Percentiles rank a stretch among this genome's conserved stretches.
These are phyloP conservation scores for Russula brevipes DNA, from an alignment of 768 basidiomycete genomes.

Conservation along the genomic window DNA sequence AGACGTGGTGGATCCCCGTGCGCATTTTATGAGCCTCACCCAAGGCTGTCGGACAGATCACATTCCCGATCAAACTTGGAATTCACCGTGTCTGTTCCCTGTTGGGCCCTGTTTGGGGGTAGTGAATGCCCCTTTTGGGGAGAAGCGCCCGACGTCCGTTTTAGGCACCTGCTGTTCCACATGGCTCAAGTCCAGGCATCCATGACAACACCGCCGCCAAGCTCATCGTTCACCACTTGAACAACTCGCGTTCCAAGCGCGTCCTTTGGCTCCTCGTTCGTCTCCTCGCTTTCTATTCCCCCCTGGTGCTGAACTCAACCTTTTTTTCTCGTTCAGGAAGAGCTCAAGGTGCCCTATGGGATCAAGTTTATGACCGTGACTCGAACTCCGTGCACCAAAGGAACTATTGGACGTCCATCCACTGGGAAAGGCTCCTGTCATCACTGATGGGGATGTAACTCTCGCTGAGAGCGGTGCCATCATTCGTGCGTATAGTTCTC, in stretches of 20 bases:
- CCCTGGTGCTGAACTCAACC: not conserved
- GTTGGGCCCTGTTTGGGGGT: not conserved
- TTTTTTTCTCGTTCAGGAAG: slow-evolving; percentile 37
- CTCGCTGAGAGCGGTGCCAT: slow-evolving; percentile 44
- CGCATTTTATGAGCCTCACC: not conserved
- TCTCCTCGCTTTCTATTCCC: not conserved
- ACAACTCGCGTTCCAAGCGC: slow-evolving; percentile 46
- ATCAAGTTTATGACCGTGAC: slow-evolving; percentile 39
- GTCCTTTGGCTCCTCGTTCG: slow-evolving; percentile 44
- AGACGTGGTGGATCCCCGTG: slow-evolving; percentile 1
- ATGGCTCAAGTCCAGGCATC: not conserved
- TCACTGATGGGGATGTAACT: slow-evolving; percentile 42
- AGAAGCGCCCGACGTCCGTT: too few species aligned
- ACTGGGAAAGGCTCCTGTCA: slow-evolving; percentile 45
- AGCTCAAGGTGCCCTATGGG: slow-evolving; percentile 43
- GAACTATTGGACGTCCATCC: slow-evolving; percentile 38
- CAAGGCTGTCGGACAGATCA: not conserved
- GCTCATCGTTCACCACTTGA: slow-evolving; percentile 40
- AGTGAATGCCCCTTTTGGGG: not conserved
- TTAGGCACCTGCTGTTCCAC: too few species aligned
- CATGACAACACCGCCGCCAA: not conserved
- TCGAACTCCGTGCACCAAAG: slow-evolving; percentile 34
- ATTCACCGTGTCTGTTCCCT: not conserved
- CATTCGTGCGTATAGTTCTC: slow-evolving; percentile 32
- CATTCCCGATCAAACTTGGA: not conserved